Evolutionary conservation across 1,139 yeast genomes (phyloP).

Genomic region (Taiozyma onychis): DNA sequence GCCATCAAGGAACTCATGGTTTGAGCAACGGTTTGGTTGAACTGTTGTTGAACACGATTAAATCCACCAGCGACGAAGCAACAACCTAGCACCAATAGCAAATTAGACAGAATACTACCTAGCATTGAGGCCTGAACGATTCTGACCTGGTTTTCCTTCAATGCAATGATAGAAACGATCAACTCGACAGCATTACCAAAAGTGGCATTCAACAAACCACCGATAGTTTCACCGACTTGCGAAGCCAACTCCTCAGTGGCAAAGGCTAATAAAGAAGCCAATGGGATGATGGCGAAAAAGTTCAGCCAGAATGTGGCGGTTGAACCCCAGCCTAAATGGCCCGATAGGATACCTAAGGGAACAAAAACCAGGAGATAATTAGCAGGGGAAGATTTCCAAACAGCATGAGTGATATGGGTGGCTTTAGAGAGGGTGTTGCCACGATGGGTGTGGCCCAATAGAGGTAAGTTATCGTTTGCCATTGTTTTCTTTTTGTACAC

Average conservation of each 20-base stretch:
- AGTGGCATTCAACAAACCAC: slow-evolving; percentile 92
- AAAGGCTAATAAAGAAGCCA: slow-evolving; percentile 83
- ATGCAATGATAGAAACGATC: slow-evolving; percentile 88
- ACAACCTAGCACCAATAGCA: slow-evolving; percentile 88
- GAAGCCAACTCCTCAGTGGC: slow-evolving; percentile 92
- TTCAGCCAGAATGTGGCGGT: slow-evolving; percentile 63
- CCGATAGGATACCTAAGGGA: slow-evolving; percentile 81
- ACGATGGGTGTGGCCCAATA: background rate
- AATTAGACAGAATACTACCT: slow-evolving; percentile 85
- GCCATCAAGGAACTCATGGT: slow-evolving; percentile 95
- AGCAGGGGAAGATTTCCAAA: slow-evolving; percentile 64
- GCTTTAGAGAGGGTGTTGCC: background rate
- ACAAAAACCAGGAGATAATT: slow-evolving; percentile 76
- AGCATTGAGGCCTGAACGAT: slow-evolving; percentile 97
- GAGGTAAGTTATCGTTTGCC: background rate
- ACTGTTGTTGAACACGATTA: slow-evolving; percentile 77
- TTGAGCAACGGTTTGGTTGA: slow-evolving; percentile 95
- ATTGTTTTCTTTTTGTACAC: background rate
- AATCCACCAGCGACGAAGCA: slow-evolving; percentile 93
- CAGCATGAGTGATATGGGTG: slow-evolving; percentile 16
- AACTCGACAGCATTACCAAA: slow-evolving; percentile 94
- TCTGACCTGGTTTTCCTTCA: slow-evolving; percentile 77
- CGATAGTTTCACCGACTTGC: slow-evolving; percentile 81
- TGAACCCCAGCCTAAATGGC: slow-evolving; percentile 52
- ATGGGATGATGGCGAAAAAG: slow-evolving; percentile 85